Base-by-base conservation (phyloP, 1,284 basidiomycete species). In the Albatrellus sp. region DNA sequence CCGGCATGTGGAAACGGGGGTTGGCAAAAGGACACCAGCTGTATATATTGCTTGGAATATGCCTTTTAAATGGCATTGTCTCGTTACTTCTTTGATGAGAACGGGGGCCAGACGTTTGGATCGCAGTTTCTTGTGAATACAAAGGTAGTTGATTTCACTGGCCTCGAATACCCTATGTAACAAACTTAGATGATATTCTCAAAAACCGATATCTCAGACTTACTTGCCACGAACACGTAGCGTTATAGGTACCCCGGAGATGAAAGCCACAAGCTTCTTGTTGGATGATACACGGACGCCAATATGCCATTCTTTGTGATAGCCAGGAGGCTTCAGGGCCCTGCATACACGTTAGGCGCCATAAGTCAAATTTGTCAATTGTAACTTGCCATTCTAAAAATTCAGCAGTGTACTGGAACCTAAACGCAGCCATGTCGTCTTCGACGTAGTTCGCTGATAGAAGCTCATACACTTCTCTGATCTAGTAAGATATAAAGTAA, bases 41-140 rank as follows among this genome's bases (percentile, higher is more conserved):
- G 96, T 99, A 62, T 98, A 98, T 46, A 98, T 89, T 3, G 96
- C 96, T 64, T 99, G 96, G 69, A 97, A 98, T 42, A 96, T 73
- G 40, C 91, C 88, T 49, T 79, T 75, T 14, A 98, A 69, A 61
- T 98, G 81, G 50, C 90, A 89, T 57, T 90, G 88, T 13, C 96
- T 77, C 0, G 96, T 99, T 24, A 98, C 88, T 62, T 99, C 96
- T 63, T 98, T 97, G 68, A 99, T 99, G 42, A 99, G 73, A 20
- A 98, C 89, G 0, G 96, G 96, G 0, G 96, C 86, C 14, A 99
- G 73, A 31, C 96, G 86, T 62, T 98, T 98, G 5, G 90, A 89
- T 11, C 96, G 83, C 40, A 98, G 68, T 63, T 97, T 97, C 68
- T 99, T 99, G 74, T 98, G 94, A 3, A 98, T 83, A 56, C 92